phyloP scores from a whole-genome alignment of 2,329 filamentous ascomycete species.

The Anisogramma anomala region DNA sequence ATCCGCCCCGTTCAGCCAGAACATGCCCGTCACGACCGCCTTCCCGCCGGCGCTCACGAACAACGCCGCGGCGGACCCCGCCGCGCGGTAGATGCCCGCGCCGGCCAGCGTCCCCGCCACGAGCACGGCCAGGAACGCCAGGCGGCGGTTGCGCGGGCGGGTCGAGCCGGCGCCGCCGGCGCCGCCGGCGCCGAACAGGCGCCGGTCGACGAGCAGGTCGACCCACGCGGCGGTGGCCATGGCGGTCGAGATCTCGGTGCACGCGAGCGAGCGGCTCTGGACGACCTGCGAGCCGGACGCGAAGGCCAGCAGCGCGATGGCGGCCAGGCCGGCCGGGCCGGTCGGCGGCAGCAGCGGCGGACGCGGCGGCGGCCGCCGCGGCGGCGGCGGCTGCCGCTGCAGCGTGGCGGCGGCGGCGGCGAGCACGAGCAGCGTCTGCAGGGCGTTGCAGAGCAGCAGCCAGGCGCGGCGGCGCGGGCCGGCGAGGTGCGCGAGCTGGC shows the following conservation, averaged over 20 bases:
- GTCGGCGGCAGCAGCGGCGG: constrained; percentile 36
- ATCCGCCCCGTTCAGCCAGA: constrained; percentile 31
- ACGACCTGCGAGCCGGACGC: constrained; percentile 49
- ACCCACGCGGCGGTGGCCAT: constrained; percentile 55
- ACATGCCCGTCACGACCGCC: constrained; percentile 32
- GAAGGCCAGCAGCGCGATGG: constrained; percentile 41
- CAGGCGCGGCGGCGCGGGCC: constrained; percentile 35
- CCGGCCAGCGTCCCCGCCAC: constrained; percentile 39
- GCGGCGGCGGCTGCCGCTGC: constrained; percentile 20
- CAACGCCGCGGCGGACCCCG: constrained; percentile 32
- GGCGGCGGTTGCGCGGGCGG: constrained; percentile 36
- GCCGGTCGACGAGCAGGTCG: constrained; percentile 45
- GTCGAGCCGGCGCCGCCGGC: constrained; percentile 25
- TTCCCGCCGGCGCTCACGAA: constrained; percentile 35
- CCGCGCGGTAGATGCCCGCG: constrained; percentile 34
- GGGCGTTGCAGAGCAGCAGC: constrained; percentile 40
- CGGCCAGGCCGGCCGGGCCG: constrained; percentile 29
- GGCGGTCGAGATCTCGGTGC: constrained; percentile 52
- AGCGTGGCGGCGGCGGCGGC: constrained; percentile 26
- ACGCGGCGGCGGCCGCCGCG: constrained; percentile 24
- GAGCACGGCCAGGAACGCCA: constrained; percentile 37
- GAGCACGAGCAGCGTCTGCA: constrained; percentile 42
- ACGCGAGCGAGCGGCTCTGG: constrained; percentile 39
- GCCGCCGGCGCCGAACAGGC: constrained; percentile 28
- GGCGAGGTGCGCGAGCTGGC: constrained; percentile 43